These are phyloP conservation scores for Clavulina sp. DNA, from an alignment of 768 basidiomycete species.

Conservation along the genomic window DNA sequence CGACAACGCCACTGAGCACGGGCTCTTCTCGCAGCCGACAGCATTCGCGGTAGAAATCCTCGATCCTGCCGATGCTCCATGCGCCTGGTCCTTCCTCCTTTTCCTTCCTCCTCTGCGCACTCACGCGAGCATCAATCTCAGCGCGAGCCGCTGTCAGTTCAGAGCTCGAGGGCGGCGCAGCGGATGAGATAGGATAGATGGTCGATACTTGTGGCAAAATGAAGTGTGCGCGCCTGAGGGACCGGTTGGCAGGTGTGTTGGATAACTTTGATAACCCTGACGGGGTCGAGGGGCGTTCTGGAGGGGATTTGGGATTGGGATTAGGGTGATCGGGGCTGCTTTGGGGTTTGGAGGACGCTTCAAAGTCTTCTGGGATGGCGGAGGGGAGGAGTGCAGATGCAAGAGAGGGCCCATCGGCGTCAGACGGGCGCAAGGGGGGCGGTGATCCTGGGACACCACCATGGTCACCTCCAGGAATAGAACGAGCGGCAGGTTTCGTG, in stretches of 20 bases:
- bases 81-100: conserved; percentile 34
- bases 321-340: not conserved
- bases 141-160: conserved; percentile 65
- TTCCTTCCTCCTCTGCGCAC: conserved; percentile 34
- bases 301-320: conserved; percentile 20
- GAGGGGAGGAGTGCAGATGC: not conserved
- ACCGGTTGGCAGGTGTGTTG: conserved; percentile 23
- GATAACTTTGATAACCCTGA: conserved; percentile 11
- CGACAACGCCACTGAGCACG: conserved; percentile 45
- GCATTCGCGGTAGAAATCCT: conserved; percentile 74
- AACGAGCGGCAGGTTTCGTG: too few relatives aligned
- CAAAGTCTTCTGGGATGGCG: not conserved
- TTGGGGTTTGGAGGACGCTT: not conserved
- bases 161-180: conserved; percentile 69
- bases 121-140: conserved; percentile 60
- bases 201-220: conserved; percentile 73
- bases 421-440: conserved; percentile 6
- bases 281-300: not conserved
- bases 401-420: not conserved
- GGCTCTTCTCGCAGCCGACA: conserved; percentile 59
- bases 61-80: conserved; percentile 77
- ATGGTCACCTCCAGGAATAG: not conserved
- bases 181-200: conserved; percentile 76
- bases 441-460: not conserved
- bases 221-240: conserved; percentile 80